These are phyloP conservation scores for Phtheirospermum japonicum DNA, from an alignment of 257 asterid genomes.

Conservation along the genomic window DNA sequence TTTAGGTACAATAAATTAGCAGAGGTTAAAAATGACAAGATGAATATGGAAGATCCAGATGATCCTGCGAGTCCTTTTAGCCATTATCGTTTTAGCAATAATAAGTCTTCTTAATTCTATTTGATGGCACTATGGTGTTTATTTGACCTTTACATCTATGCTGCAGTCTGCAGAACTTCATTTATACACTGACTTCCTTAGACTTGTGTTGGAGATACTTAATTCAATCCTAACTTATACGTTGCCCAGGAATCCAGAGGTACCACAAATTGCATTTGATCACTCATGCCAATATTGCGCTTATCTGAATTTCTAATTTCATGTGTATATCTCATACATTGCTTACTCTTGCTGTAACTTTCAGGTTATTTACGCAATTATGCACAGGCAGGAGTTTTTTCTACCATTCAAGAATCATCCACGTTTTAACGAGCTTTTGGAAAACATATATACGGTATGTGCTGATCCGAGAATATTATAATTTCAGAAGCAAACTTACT, in stretches of 20 bases:
- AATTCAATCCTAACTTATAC: constrained; percentile 86
- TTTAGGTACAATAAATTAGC: no score
- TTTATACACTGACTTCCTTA: constrained; percentile 82
- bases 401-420: constrained; percentile 95
- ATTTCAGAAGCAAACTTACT: constrained; percentile 22
- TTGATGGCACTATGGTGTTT: no score
- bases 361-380: constrained; percentile 93
- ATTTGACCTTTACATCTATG: constrained; percentile 20
- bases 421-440: constrained; percentile 90
- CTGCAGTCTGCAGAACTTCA: constrained; percentile 90
- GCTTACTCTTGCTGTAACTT: constrained; percentile 29
- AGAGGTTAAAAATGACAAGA: no score
- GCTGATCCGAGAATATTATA: constrained; percentile 9
- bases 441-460: constrained; percentile 78
- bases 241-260: constrained; percentile 95
- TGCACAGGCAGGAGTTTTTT: constrained; percentile 97
- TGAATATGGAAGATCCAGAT: no score
- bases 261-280: constrained; percentile 30
- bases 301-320: no score
- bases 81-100: no score
- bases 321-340: background rate
- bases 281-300: constrained; percentile 19
- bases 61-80: no score
- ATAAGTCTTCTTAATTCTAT: no score
- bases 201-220: constrained; percentile 88